These are phyloP conservation scores for Aphanomyces stellatus DNA, from an alignment of 352 stramenopile species.

Conservation along the genomic window DNA sequence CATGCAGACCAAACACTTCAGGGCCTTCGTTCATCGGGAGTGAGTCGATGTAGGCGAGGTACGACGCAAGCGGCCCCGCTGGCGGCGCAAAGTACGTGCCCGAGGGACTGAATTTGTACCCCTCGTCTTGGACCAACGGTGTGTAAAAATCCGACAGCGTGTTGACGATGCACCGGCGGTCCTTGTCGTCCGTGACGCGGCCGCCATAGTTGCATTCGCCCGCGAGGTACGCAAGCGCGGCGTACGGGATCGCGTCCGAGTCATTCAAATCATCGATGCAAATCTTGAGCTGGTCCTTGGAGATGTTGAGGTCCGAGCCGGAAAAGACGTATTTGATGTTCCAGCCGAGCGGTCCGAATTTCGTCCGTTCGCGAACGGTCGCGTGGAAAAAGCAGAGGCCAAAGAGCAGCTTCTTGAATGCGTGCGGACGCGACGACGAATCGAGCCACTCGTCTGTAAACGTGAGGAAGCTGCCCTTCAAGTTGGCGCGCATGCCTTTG, in stretches of 20 bases:
- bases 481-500: conserved; percentile 90
- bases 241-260: conserved; percentile 78
- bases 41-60: conserved; percentile 74
- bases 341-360: conserved; percentile 79
- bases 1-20: conserved; percentile 79
- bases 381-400: conserved; percentile 91
- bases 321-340: conserved; percentile 88
- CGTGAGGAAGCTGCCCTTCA: conserved; percentile 87
- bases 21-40: conserved; percentile 79
- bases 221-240: conserved; percentile 85
- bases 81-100: conserved; percentile 71
- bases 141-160: conserved; percentile 82
- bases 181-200: conserved; percentile 92
- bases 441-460: conserved; percentile 71
- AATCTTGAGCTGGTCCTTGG: conserved; percentile 80
- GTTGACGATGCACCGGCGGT: conserved; percentile 81
- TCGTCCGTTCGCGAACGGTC: conserved; percentile 73
- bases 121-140: conserved; percentile 60
- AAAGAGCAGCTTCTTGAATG: conserved; percentile 81
- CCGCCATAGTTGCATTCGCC: conserved; percentile 95
- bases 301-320: conserved; percentile 76
- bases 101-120: conserved; percentile 75
- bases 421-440: conserved; percentile 44
- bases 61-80: conserved; percentile 34
- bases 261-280: conserved; percentile 59